Conservation (phyloP, 495 filamentous ascomycete species). For the Penicillium tannophilum region DNA sequence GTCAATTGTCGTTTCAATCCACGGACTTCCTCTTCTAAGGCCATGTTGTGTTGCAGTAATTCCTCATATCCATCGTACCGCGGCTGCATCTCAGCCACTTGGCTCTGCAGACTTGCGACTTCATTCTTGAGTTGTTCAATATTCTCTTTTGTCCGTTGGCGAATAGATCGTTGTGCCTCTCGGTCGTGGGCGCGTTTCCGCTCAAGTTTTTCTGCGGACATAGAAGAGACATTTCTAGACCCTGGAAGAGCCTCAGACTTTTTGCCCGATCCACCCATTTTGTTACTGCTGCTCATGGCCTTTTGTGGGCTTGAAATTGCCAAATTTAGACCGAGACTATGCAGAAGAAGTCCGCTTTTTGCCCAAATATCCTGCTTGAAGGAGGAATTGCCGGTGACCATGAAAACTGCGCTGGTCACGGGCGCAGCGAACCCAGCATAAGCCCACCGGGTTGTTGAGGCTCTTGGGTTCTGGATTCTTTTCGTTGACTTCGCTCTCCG, state of each 20-base stretch:
- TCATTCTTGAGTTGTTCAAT: slow-evolving; percentile 58
- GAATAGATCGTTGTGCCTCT: slow-evolving; percentile 64
- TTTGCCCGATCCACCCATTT: slow-evolving; percentile 21
- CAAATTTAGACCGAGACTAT: slow-evolving; percentile 1
- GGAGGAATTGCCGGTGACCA: slow-evolving; percentile 20
- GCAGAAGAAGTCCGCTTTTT: slow-evolving; percentile 6
- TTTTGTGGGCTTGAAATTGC: slow-evolving; percentile 4
- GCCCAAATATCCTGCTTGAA: slow-evolving; percentile 17
- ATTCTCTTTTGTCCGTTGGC: slow-evolving; percentile 60
- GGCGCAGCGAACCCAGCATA: slow-evolving; percentile 15
- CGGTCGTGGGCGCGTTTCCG: slow-evolving; percentile 65
- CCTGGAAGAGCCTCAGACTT: slow-evolving; percentile 57
- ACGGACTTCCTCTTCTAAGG: slow-evolving; percentile 56
- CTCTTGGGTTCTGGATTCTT: background rate
- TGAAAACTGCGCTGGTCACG: slow-evolving; percentile 12
- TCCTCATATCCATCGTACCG: slow-evolving; percentile 51
- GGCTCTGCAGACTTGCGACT: slow-evolving; percentile 48
- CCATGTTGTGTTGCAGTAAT: slow-evolving; percentile 53
- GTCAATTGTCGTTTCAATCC: slow-evolving; percentile 46
- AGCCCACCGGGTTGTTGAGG: background rate
- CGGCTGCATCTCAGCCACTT: slow-evolving; percentile 51
- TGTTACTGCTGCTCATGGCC: slow-evolving; percentile 16
- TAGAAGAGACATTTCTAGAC: slow-evolving; percentile 58
- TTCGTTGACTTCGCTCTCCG: background rate
- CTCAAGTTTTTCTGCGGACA: slow-evolving; percentile 62